phyloP scores from a whole-genome alignment of 345 rosid genomes.

The Euphorbia tirucalli region DNA sequence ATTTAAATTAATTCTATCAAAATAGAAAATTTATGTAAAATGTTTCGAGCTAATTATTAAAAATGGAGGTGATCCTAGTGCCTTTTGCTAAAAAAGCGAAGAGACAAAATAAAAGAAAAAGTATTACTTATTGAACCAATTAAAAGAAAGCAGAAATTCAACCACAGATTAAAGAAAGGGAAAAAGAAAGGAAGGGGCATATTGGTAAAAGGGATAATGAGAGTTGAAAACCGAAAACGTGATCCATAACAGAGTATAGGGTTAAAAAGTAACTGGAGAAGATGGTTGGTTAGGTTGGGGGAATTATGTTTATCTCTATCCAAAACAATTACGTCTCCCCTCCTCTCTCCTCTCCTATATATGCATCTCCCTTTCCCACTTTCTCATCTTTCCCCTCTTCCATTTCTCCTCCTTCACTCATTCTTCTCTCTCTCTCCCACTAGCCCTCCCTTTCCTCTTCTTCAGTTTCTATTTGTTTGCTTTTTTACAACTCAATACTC shows the following conservation, averaged over 20 bases:
- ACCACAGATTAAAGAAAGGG: background rate
- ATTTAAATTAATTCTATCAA: no score
- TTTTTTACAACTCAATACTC: no score
- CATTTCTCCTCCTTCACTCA: no score
- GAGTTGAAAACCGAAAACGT: slow-evolving; percentile 13
- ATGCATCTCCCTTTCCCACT: slow-evolving; percentile 9
- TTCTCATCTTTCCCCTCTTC: background rate
- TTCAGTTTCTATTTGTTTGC: no score
- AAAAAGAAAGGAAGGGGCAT: slow-evolving; percentile 2
- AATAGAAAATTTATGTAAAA: no score
- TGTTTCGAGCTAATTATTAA: no score
- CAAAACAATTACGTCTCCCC: background rate
- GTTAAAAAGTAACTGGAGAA: slow-evolving; percentile 35
- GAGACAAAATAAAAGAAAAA: background rate
- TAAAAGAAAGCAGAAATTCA: background rate
- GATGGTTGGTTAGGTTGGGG: background rate
- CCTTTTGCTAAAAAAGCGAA: no score
- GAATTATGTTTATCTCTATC: background rate
- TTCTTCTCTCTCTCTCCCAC: background rate
- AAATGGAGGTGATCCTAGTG: no score
- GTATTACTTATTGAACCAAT: background rate
- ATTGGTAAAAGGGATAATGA: background rate
- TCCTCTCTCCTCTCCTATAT: background rate
- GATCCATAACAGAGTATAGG: slow-evolving; percentile 15
- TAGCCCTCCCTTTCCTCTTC: background rate